phyloP scores from a whole-genome alignment of 306 rosid species.

The Cucurbita ficifolia region DNA sequence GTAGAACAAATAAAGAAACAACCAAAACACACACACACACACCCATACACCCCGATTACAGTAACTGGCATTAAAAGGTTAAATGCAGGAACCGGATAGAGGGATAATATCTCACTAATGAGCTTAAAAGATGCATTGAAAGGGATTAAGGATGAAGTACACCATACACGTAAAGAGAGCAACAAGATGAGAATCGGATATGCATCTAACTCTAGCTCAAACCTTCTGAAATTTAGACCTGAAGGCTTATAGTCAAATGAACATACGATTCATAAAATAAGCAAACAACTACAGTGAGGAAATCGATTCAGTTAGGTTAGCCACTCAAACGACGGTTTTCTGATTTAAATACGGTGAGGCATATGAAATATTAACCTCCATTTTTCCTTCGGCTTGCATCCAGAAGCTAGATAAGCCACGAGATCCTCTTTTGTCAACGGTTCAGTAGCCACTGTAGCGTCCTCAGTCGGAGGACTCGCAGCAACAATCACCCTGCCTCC shows the following conservation, averaged over 20 bases:
- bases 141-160: not conserved
- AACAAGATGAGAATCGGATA: not conserved
- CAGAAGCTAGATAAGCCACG: conserved; percentile 63
- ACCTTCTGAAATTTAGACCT: not conserved
- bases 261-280: not conserved
- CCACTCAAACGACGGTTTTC: not conserved
- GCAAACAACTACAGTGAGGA: not conserved
- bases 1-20: not conserved
- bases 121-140: not conserved
- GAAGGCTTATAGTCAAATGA: not conserved
- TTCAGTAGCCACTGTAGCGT: conserved; percentile 49
- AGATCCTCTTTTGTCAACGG: conserved; percentile 82
- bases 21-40: not conserved
- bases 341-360: not conserved
- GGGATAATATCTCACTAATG: not conserved
- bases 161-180: not conserved
- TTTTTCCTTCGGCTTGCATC: conserved; percentile 51
- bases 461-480: conserved; percentile 93
- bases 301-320: not conserved
- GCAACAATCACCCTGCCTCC: conserved; percentile 38
- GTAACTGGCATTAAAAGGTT: not conserved
- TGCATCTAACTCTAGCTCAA: not conserved
- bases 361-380: conserved; percentile 44
- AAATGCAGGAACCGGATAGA: not conserved
- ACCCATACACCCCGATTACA: not conserved